Evolutionary conservation across 2,329 filamentous ascomycete genomes (phyloP), one percentile per base, ranked within the genome.

Genomic region (Fusarium hainanense): DNA sequence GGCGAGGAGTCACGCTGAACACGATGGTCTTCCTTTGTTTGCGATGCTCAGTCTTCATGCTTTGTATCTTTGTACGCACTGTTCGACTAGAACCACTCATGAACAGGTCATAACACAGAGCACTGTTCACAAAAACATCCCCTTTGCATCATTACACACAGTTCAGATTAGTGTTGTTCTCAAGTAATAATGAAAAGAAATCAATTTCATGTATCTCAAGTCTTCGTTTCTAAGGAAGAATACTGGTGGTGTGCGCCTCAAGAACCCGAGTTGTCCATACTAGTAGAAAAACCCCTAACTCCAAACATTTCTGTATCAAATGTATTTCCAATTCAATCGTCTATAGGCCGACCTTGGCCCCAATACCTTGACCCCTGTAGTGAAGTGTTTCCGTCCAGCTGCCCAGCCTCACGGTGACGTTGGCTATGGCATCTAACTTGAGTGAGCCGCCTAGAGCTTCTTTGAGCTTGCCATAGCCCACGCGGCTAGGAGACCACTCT

Each of bases 381-480:
- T 90, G 89, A 16, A 98, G 79, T 25, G 82, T 84, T 78, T 96
- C 90, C 54, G 84, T 86, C 89, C 93, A 98, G 74, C 87, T 82
- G 11, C 92, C 93, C 59, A 98, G 82, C 71, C 88, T 85, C 8
- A 98, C 83, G 1, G 89, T 90, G 2, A 97, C 92, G 43, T 89
- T 84, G 2, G 94, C 96, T 72, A 85, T 84, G 3, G 94, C 93
- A 79, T 94, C 92, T 63, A 98, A 80, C 79, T 92, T 92, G 71
- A 98, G 79, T 25, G 84, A 85, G 0, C 95, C 94, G 1, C 95
- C 95, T 1, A 98, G 79, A 13, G 95, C 95, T 72, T 90, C 89
- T 73, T 85, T 88, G 16, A 98, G 84, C 54, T 92, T 93, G 42
- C 93, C 93, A 73, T 95, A 97, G 4, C 95, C 96, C 13, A 97